Evolutionary conservation across 2,329 filamentous ascomycete species (phyloP).

Genomic region (Colletotrichum lini): DNA sequence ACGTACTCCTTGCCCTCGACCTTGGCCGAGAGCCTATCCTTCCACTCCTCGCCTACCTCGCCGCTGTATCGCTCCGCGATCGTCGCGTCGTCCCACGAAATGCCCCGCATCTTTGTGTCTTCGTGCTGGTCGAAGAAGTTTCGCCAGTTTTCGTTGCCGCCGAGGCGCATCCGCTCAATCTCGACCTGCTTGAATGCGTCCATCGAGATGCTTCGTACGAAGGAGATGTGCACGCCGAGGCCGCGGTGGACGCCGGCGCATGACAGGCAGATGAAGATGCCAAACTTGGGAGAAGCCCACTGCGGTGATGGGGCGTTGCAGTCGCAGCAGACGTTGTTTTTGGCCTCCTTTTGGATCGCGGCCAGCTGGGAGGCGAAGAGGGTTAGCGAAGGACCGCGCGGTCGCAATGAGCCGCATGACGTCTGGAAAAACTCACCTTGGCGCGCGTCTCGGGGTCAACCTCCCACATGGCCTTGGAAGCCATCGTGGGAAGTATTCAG

Average conservation of each 20-base stretch:
- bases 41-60: conserved; percentile 94
- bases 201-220: conserved; percentile 98
- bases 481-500: conserved; percentile 59
- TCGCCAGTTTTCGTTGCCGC: conserved; percentile 91
- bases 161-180: conserved; percentile 92
- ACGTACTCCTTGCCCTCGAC: conserved; percentile 92
- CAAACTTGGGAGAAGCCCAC: conserved; percentile 98
- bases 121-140: conserved; percentile 85
- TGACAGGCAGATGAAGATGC: conserved; percentile 97
- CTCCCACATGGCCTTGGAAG: conserved; percentile 93
- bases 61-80: conserved; percentile 93
- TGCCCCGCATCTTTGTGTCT: conserved; percentile 75
- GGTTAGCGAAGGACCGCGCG: conserved; percentile 24
- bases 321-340: conserved; percentile 94
- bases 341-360: conserved; percentile 89
- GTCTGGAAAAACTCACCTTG: conserved; percentile 74
- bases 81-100: conserved; percentile 87
- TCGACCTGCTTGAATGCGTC: conserved; percentile 96
- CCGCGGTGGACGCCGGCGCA: conserved; percentile 96
- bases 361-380: conserved; percentile 73
- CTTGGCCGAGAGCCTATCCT: conserved; percentile 88
- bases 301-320: conserved; percentile 96
- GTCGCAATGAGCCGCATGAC: conserved; percentile 21
- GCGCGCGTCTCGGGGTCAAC: conserved; percentile 97
- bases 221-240: conserved; percentile 97